These are phyloP conservation scores for Endotrypanum monterogeii DNA, from an alignment of 208 protist species.

Conservation along the genomic window DNA sequence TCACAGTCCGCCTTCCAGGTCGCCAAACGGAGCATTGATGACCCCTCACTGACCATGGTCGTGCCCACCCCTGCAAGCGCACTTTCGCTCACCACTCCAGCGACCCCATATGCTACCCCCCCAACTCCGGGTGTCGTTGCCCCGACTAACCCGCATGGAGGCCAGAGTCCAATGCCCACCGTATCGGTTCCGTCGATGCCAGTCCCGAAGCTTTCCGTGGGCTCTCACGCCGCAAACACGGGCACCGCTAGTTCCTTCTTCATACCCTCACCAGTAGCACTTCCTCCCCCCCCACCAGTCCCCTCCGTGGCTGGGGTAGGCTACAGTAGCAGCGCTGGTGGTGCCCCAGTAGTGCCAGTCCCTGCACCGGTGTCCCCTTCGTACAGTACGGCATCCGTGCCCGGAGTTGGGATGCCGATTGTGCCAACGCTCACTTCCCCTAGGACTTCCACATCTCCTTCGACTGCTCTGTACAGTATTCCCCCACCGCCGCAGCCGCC, in stretches of 20 bases:
- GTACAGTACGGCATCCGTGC: neutral
- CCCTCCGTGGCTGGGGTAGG: neutral
- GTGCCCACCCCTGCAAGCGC: slow-evolving; percentile 34
- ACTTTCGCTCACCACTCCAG: slow-evolving; percentile 19
- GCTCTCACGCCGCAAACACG: neutral
- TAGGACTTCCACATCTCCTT: neutral
- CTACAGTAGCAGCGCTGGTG: neutral
- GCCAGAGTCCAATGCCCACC: neutral
- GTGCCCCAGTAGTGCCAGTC: slow-evolving; percentile 27
- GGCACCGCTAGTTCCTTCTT: neutral
- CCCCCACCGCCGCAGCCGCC: neutral
- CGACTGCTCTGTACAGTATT: neutral
- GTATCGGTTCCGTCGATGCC: slow-evolving; percentile 8
- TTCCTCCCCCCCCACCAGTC: neutral
- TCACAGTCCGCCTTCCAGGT: slow-evolving; percentile 23
- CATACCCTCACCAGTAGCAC: neutral
- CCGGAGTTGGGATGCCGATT: slow-evolving; percentile 8
- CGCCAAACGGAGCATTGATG: slow-evolving; percentile 12
- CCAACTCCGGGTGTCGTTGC: neutral
- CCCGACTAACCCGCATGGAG: slow-evolving; percentile 4
- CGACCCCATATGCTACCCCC: slow-evolving; percentile 8
- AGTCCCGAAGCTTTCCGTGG: neutral
- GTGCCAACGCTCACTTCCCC: neutral
- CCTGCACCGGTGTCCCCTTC: slow-evolving; percentile 13
- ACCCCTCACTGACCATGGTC: slow-evolving; percentile 23